These are phyloP conservation scores for Mycena sp. DNA, from an alignment of 1,284 basidiomycete genomes.

Conservation along the genomic window DNA sequence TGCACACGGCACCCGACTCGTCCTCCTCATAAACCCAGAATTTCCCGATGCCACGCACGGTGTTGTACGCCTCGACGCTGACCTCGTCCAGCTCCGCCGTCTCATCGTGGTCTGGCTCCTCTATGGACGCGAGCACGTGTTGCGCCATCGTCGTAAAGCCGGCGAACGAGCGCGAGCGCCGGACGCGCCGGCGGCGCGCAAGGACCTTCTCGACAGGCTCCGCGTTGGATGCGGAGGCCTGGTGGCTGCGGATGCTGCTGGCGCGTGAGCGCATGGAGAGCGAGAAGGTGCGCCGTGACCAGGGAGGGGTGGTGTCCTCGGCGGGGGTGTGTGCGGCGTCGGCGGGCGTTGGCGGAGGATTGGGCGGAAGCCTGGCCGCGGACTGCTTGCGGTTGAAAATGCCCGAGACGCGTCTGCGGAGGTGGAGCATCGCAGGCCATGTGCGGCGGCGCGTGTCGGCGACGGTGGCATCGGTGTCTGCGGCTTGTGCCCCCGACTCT, in stretches of 20 bases:
- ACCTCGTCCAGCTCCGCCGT: constrained; percentile 1
- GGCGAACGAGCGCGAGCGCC: constrained; percentile 24
- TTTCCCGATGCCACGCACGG: constrained; percentile 2
- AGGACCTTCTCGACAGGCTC: constrained; percentile 3
- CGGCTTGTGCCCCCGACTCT: not conserved
- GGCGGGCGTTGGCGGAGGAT: constrained; percentile 1
- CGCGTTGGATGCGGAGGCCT: not conserved
- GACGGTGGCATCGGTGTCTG: not conserved
- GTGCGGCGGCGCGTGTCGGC: constrained; percentile 2
- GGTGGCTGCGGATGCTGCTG: not conserved
- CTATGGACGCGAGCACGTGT: not conserved
- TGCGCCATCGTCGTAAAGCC: constrained; percentile 23
- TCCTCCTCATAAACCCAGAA: constrained; percentile 15
- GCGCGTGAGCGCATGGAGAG: constrained; percentile 19
- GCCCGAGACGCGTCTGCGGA: constrained; percentile 18
- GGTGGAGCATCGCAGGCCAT: not conserved
- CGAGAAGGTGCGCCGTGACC: constrained; percentile 9
- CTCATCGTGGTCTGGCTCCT: not conserved
- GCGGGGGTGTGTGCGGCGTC: not conserved
- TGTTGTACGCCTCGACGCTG: constrained; percentile 11
- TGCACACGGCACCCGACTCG: not conserved
- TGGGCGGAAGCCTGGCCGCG: not conserved
- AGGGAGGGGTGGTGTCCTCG: not conserved
- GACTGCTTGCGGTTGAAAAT: constrained; percentile 21
- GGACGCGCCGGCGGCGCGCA: not conserved